Conservation (phyloP, 208 protist species). For the Trypanosoma mega region DNA sequence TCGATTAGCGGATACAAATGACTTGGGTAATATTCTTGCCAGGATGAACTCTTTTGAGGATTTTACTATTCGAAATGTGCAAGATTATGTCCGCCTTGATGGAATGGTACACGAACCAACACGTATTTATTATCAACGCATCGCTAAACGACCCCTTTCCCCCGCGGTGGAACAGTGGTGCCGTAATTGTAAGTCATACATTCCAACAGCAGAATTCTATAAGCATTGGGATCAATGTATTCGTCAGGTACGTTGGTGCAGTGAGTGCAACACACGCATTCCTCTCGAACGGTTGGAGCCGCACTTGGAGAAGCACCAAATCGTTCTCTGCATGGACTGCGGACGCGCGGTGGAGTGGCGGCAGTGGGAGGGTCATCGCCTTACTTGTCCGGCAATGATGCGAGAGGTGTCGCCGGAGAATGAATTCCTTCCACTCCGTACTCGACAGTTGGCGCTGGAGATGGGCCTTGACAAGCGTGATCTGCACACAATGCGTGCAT, state of each 20-base stretch:
- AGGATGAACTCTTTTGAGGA: constrained; percentile 75
- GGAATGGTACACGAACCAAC: constrained; percentile 90
- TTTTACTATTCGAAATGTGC: constrained; percentile 74
- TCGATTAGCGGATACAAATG: constrained; percentile 86
- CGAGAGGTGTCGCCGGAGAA: constrained; percentile 87
- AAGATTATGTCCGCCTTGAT: constrained; percentile 73
- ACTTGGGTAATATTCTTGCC: constrained; percentile 85
- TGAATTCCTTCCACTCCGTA: constrained; percentile 83
- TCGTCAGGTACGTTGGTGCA: constrained; percentile 80
- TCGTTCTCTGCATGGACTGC: constrained; percentile 90
- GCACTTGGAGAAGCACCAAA: constrained; percentile 88
- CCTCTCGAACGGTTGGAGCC: constrained; percentile 76
- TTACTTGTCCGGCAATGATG: constrained; percentile 86
- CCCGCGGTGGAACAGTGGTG: constrained; percentile 78
- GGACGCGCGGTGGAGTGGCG: constrained; percentile 86
- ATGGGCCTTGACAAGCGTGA: constrained; percentile 87
- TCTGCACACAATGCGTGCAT: constrained; percentile 75
- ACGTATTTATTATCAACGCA: constrained; percentile 84
- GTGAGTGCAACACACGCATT: constrained; percentile 75
- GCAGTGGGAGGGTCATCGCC: constrained; percentile 85
- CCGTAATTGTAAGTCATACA: constrained; percentile 88
- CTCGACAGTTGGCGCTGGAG: constrained; percentile 82
- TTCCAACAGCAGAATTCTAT: constrained; percentile 62
- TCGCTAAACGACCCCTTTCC: constrained; percentile 43
- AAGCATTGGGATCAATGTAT: constrained; percentile 80